Evolutionary conservation across 305 asterid species (phyloP).

Genomic region (Fraxinus angustifolia): DNA sequence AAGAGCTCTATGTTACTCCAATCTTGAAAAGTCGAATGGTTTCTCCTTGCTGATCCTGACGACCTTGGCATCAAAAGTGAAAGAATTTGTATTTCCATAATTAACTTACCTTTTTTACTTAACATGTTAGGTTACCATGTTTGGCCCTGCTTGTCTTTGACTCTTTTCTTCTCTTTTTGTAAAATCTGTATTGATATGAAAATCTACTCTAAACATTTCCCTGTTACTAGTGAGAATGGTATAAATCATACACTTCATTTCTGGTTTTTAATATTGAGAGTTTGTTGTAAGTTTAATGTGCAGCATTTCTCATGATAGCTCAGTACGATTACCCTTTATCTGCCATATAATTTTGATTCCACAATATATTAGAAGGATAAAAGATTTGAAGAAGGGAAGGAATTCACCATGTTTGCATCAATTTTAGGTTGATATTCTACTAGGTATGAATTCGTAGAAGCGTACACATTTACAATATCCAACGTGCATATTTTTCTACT

Average conservation of each 20-base stretch:
- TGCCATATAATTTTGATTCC: neutral
- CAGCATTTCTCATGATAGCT: neutral
- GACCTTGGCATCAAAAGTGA: neutral
- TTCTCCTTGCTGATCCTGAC: neutral
- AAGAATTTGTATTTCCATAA: too few relatives aligned
- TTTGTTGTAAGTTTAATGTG: neutral
- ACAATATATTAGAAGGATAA: neutral
- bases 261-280: neutral
- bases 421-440: neutral
- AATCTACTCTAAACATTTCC: neutral
- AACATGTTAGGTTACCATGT: neutral
- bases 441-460: neutral
- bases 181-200: neutral
- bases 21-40: neutral
- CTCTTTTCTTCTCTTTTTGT: neutral
- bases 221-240: neutral
- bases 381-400: neutral
- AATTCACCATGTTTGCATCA: neutral
- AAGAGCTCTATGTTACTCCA: neutral
- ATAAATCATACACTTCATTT: neutral
- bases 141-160: neutral
- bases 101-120: neutral
- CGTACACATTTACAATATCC: neutral
- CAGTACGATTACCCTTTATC: neutral
- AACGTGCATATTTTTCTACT: neutral